phyloP scores from a whole-genome alignment of 441 rosid species.

The Syzygium syzygioides region DNA sequence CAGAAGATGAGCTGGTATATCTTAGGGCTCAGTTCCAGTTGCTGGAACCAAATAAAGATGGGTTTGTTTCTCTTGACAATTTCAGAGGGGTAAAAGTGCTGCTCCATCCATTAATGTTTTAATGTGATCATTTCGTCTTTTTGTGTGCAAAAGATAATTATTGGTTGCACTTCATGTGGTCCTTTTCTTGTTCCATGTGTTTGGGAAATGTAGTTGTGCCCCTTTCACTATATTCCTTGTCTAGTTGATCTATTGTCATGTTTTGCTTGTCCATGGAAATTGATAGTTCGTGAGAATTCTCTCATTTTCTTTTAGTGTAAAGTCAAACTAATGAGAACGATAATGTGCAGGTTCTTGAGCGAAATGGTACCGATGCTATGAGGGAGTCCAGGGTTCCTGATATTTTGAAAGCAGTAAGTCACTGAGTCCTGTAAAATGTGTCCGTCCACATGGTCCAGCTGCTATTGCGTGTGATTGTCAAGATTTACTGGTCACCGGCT shows the following conservation, averaged over 20 bases:
- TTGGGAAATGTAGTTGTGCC: not conserved
- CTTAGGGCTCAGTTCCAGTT: slow-evolving; percentile 73
- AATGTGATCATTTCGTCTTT: not conserved
- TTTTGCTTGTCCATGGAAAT: not conserved
- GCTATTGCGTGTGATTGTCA: not conserved
- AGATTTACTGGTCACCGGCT: not conserved
- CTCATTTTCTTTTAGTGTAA: not conserved
- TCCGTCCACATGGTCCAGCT: not conserved
- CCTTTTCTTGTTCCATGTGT: not conserved
- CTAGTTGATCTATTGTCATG: not conserved
- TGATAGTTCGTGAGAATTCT: not conserved
- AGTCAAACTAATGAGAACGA: not conserved
- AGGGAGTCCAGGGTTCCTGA: slow-evolving; percentile 79
- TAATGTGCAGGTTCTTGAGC: slow-evolving; percentile 52
- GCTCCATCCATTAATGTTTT: not conserved
- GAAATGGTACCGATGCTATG: slow-evolving; percentile 77
- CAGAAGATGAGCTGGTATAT: slow-evolving; percentile 73
- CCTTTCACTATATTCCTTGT: not conserved
- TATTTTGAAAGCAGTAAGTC: slow-evolving; percentile 46
- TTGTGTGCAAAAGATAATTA: not conserved
- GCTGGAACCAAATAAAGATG: slow-evolving; percentile 75
- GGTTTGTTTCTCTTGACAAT: slow-evolving; percentile 69
- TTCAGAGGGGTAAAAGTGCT: slow-evolving; percentile 54
- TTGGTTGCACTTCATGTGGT: not conserved
- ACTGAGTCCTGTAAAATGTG: not conserved